Evolutionary conservation across 768 basidiomycete species (phyloP).

Genomic region (Mycena vulgaris): DNA sequence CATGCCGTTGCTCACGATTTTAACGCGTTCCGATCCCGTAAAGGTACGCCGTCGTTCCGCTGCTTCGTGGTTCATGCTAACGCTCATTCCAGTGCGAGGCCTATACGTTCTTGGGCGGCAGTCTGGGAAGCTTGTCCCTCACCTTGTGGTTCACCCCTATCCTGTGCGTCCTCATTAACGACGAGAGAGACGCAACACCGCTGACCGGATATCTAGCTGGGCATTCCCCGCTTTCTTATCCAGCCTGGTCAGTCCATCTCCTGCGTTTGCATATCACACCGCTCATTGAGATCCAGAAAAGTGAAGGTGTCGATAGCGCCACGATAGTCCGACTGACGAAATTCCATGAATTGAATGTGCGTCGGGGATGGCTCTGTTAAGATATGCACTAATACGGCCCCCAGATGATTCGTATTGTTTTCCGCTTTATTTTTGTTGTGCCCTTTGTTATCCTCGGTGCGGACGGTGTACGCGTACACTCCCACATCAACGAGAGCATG

Average conservation of each 20-base stretch:
- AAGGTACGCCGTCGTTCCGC: slow-evolving; percentile 59
- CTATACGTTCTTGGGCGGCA: slow-evolving; percentile 78
- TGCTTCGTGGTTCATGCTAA: not conserved
- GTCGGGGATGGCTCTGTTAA: slow-evolving; percentile 42
- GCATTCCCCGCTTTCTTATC: slow-evolving; percentile 77
- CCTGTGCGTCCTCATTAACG: slow-evolving; percentile 58
- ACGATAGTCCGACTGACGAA: slow-evolving; percentile 83
- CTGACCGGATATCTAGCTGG: slow-evolving; percentile 58
- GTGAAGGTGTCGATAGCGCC: slow-evolving; percentile 72
- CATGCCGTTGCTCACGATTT: slow-evolving; percentile 79
- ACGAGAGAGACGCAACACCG: slow-evolving; percentile 4
- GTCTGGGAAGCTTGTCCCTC: slow-evolving; percentile 75
- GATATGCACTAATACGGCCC: not conserved
- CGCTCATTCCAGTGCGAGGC: slow-evolving; percentile 70
- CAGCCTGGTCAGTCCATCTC: slow-evolving; percentile 64
- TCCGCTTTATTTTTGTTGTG: slow-evolving; percentile 80
- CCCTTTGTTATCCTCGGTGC: slow-evolving; percentile 77
- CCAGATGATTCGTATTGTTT: slow-evolving; percentile 79
- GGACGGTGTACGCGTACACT: slow-evolving; percentile 77
- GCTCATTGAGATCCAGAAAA: slow-evolving; percentile 56
- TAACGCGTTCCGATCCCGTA: slow-evolving; percentile 71
- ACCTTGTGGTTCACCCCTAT: slow-evolving; percentile 85
- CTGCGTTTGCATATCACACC: not conserved
- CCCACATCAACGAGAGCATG: slow-evolving; percentile 76
- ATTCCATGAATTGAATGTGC: slow-evolving; percentile 87